Evolutionary conservation across 78 protist genomes (phyloP).

Genomic region (Isochrysis galbana): DNA sequence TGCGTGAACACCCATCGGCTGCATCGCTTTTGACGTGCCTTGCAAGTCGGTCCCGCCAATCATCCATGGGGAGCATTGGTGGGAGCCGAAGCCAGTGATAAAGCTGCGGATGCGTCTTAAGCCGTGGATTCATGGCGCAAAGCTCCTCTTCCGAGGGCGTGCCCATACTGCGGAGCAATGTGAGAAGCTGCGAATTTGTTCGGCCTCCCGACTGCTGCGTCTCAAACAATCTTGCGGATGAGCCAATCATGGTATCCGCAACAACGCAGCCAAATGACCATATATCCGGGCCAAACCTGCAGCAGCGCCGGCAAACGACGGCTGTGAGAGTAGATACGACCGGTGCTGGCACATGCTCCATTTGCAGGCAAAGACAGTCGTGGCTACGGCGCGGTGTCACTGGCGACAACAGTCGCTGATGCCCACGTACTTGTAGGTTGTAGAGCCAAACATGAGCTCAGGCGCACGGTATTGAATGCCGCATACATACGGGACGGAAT

Average conservation of each 20-base stretch:
- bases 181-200: neutral
- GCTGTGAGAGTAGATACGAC: neutral
- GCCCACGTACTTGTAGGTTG: neutral
- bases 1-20: too few species aligned
- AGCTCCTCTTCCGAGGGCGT: neutral
- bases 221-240: neutral
- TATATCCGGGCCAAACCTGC: neutral
- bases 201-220: neutral
- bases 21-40: too few species aligned
- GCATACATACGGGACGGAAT: neutral
- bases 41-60: neutral
- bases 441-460: neutral
- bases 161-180: neutral
- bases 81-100: neutral
- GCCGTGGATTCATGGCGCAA: neutral
- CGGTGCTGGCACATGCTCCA: too few species aligned
- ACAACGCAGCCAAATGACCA: neutral
- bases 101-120: neutral
- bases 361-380: too few species aligned
- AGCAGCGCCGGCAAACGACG: neutral
- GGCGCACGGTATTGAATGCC: neutral
- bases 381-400: neutral
- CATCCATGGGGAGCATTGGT: neutral
- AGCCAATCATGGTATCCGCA: neutral
- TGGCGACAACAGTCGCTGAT: neutral